Percentiles rank a stretch among this genome's conserved stretches.
These are phyloP conservation scores for Verticillium tricorpus DNA, from an alignment of 2,329 filamentous ascomycete genomes.

Conservation along the genomic window DNA sequence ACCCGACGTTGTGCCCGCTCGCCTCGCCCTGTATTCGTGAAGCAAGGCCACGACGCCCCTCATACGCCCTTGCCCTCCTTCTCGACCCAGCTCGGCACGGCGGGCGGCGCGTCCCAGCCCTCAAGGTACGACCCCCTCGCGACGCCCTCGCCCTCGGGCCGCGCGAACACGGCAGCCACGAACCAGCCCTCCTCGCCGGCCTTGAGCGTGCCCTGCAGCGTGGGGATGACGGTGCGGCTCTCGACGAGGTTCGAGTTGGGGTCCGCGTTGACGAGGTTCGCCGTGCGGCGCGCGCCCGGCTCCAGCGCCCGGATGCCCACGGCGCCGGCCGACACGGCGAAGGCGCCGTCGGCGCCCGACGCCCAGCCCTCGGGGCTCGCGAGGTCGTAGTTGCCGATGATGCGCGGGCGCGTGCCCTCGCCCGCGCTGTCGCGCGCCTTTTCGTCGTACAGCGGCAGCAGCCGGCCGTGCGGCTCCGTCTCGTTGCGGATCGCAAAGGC, in stretches of 20 bases:
- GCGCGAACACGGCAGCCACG: conserved; percentile 66
- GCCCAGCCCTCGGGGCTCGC: conserved; percentile 49
- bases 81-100: conserved; percentile 56
- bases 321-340: conserved; percentile 43
- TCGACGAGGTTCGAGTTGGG: conserved; percentile 76
- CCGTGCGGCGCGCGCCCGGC: conserved; percentile 43
- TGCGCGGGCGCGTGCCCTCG: conserved; percentile 49
- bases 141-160: conserved; percentile 53
- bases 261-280: conserved; percentile 68
- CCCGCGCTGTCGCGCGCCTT: conserved; percentile 19
- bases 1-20: not conserved
- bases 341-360: conserved; percentile 46
- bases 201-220: conserved; percentile 57
- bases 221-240: conserved; percentile 67
- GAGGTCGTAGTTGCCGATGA: conserved; percentile 58
- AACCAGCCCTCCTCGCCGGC: conserved; percentile 60
- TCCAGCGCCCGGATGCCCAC: conserved; percentile 55
- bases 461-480: conserved; percentile 40
- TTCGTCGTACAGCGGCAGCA: conserved; percentile 43
- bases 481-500: conserved; percentile 65
- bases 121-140: conserved; percentile 49
- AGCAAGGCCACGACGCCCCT: not conserved
- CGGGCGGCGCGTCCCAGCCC: conserved; percentile 57
- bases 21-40: not conserved
- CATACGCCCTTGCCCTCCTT: conserved; percentile 37